Evolutionary conservation across 192 early-diverging fungal species (phyloP), one percentile per base, ranked within the genome.

Genomic region (Backusella liffmaniae): DNA sequence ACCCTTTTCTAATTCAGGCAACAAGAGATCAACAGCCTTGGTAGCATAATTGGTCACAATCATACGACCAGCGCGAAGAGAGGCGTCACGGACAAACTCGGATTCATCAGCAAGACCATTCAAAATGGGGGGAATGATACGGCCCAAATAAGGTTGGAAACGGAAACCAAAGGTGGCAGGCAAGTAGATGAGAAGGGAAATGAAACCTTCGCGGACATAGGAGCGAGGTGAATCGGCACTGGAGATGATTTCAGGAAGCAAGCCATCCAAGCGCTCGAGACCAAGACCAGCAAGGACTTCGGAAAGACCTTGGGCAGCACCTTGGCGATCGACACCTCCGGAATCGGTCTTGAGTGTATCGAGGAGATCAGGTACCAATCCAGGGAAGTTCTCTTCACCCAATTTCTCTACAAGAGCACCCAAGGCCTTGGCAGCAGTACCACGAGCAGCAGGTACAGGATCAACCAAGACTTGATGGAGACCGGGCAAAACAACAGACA

Each of bases 241-340:
- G 72, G 90, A 88, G 23, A 99, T 80, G 41, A 99, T 90, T 73
- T 98, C 96, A 18, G 97, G 96, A 66, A 99, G 84, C 59, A 99
- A 85, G 7, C 88, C 89, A 70, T 98, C 96, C 82, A 99, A 77
- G 5, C 94, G 88, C 65, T 89, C 87, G 36, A 97, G 74, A 15
- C 97, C 97, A 23, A 98, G 82, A 62, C 97, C 97, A 9, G 96
- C 88, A 6, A 99, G 83, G 10, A 99, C 91, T 81, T 99, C 98
- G 29, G 92, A 92, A 72, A 99, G 86, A 74, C 98, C 98, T 86
- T 99, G 98, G 4, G 98, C 96, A 34, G 98, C 96, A 78, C 98
- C 98, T 41, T 93, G 93, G 26, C 97, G 91, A 77, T 99, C 97
- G 18, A 98, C 97, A 70, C 91, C 93, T 46, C 91, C 91, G n/a